Base-by-base conservation (phyloP, 1,284 basidiomycete species). In the Filobasidium uniguttulatum region DNA sequence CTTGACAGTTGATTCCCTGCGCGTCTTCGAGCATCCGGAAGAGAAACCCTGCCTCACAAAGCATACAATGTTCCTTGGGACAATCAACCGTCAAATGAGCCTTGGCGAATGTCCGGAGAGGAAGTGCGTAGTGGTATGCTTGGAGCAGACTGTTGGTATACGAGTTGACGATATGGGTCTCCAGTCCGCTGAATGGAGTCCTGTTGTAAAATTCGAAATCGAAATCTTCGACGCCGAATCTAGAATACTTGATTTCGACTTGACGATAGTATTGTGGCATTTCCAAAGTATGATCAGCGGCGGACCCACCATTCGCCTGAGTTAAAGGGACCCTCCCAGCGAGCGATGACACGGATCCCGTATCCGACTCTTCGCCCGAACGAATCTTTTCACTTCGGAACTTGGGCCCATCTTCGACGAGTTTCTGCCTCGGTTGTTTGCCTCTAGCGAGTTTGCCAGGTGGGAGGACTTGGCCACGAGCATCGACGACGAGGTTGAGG, bases 191-290 rank as follows among this genome's bases (percentile, higher is more conserved):
- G 63, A 80, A 90, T 23, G 76, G 66, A 0, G 94, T 97, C 62
- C 79, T 81, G 67, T 94, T 94, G 70, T 89, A 94, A 64, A 87
- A 94, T 85, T 77, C 91, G 63, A 98, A 99, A 66, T 99, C 94
- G 62, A 99, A 99, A 68, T 99, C 93, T 17, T 70, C 93, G 23
- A 97, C 86, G n/a, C 93, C 93, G 59, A 98, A 99, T 60, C 89
- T 89, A 43, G 88, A 93, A 67, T 98, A 98, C 68, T 94, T 89
- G 62, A 99, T 98, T 67, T 94, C 89, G 35, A 96, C 89, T 61
- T 83, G 82, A 38, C 85, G 79, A 66, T 94, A 99, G 57, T 82
- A 78, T 53, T 78, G 80, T 0, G 91, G 89, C 53, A 93, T 79
- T n/a, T n/a, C n/a, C n/a, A 29, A 79, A 77, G 49, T 50, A 63